Evolutionary conservation across 108 stramenopile species (phyloP).

Genomic region (Pseudonitzschia pungens): DNA sequence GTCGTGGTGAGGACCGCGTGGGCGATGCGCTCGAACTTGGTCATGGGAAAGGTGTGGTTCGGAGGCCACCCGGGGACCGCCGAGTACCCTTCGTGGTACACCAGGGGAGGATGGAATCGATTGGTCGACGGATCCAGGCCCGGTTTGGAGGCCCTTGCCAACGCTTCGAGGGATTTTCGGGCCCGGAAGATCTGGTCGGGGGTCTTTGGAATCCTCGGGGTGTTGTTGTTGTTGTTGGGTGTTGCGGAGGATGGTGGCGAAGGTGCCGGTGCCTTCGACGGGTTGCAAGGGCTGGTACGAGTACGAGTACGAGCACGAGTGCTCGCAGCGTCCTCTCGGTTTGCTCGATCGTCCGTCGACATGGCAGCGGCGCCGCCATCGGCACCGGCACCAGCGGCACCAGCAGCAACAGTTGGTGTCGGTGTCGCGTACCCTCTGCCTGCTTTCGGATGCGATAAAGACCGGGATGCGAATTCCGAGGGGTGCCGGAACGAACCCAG

Average conservation of each 20-base stretch:
- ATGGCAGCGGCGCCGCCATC: no score
- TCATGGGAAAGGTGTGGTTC: constrained; percentile 68
- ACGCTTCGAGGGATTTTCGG: neutral
- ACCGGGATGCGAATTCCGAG: neutral
- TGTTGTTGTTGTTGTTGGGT: no score
- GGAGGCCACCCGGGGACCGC: constrained; percentile 52
- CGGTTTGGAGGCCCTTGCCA: neutral
- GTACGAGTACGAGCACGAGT: no score
- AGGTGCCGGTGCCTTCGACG: no score
- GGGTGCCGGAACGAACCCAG: neutral
- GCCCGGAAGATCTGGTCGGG: neutral
- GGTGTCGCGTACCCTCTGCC: neutral
- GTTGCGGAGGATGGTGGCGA: no score
- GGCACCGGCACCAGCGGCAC: no score
- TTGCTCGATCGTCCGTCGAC: neutral
- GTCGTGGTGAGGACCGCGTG: constrained; percentile 40
- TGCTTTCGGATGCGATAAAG: neutral
- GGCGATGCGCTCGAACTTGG: constrained; percentile 55
- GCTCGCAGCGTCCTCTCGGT: no score
- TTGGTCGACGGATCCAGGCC: constrained; percentile 57
- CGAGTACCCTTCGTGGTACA: constrained; percentile 74
- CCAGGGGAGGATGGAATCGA: constrained; percentile 61
- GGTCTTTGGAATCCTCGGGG: neutral
- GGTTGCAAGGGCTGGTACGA: no score
- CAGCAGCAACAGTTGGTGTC: neutral